Evolutionary conservation across 2,329 filamentous ascomycete genomes (phyloP).

Genomic region (Hypoxylon sp.): DNA sequence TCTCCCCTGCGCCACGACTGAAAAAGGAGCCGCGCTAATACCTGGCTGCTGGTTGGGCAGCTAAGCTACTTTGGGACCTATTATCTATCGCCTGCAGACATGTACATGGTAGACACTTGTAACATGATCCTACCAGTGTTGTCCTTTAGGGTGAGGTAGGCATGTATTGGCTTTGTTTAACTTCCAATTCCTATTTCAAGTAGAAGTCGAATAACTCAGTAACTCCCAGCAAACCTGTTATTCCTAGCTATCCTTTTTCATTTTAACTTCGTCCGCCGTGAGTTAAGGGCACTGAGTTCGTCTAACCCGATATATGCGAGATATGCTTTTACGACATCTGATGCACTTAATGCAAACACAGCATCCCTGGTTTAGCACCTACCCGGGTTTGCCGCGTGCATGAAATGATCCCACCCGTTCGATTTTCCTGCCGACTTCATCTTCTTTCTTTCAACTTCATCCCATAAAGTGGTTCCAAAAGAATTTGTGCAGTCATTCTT

Average conservation of each 20-base stretch:
- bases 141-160: no score
- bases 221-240: not conserved
- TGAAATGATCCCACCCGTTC: constrained; percentile 32
- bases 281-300: not conserved
- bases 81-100: not conserved
- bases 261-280: not conserved
- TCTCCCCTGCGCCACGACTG: constrained; percentile 26
- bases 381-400: constrained; percentile 21
- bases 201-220: not conserved
- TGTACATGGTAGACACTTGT: no score
- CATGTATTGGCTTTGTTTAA: no score
- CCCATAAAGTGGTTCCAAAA: constrained; percentile 11
- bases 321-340: not conserved
- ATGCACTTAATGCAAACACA: not conserved
- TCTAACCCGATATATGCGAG: not conserved
- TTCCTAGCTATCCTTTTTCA: not conserved
- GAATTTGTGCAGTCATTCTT: not conserved
- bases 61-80: constrained; percentile 6
- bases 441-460: constrained; percentile 38
- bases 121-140: no score
- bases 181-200: not conserved
- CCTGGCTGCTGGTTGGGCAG: not conserved
- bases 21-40: constrained; percentile 20
- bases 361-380: not conserved
- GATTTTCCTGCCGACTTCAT: constrained; percentile 39